These are phyloP conservation scores for Backusella parvicylindrica DNA, from an alignment of 192 early-diverging fungal species.

Conservation along the genomic window DNA sequence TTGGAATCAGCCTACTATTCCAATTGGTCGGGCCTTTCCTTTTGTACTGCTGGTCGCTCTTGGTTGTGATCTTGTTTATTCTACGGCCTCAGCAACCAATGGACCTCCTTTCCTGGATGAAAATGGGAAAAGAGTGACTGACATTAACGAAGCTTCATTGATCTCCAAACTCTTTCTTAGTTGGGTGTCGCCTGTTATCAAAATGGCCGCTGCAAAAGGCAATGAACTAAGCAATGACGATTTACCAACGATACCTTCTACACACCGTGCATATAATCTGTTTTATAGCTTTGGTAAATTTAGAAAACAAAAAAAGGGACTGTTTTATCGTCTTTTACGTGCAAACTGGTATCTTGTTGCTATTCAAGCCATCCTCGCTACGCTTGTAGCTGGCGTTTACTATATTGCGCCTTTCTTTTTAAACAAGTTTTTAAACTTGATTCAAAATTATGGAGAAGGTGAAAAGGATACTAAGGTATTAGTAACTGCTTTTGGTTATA, in stretches of 20 bases:
- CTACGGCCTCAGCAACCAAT: not conserved
- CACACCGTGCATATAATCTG: conserved; percentile 21
- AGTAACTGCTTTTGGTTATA: conserved; percentile 50
- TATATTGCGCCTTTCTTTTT: conserved; percentile 25
- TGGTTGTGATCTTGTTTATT: conserved; percentile 10
- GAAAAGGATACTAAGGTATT: conserved; percentile 34
- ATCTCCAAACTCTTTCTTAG: conserved; percentile 30
- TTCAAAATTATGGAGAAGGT: not conserved
- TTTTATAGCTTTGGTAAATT: conserved; percentile 28
- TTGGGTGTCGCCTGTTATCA: conserved; percentile 34
- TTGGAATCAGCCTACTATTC: not conserved
- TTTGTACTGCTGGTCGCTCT: not conserved
- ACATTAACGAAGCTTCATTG: conserved; percentile 12
- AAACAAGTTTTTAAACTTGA: conserved; percentile 26
- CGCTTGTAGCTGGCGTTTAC: not conserved
- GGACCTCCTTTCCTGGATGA: conserved; percentile 14
- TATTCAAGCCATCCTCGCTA: not conserved
- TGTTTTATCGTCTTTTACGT: not conserved
- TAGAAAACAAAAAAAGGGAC: conserved; percentile 7
- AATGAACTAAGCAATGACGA: conserved; percentile 23
- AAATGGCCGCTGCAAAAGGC: conserved; percentile 27
- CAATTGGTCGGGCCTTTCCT: not conserved
- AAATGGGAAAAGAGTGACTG: not conserved
- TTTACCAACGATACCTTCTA: conserved; percentile 29
- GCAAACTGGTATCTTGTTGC: not conserved